Percentiles rank a stretch among this genome's conserved stretches.
These are phyloP conservation scores for Syncephalastrum monosporum DNA, from an alignment of 371 early-diverging fungal species.

Conservation along the genomic window DNA sequence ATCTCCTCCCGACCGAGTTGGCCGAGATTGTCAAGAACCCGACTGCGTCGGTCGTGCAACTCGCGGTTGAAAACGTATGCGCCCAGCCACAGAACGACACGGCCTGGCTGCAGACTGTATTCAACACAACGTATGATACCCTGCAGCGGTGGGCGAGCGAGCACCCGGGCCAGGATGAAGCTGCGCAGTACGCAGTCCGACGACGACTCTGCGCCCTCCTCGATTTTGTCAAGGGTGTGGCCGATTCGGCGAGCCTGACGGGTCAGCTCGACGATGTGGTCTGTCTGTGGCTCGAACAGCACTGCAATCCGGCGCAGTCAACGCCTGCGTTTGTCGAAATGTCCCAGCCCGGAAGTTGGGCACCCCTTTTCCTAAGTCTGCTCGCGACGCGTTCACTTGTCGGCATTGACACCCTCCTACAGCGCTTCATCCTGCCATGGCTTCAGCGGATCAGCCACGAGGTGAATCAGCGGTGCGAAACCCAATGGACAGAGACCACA, in stretches of 20 bases:
- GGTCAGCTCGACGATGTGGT: slow-evolving; percentile 43
- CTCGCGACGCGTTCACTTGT: slow-evolving; percentile 46
- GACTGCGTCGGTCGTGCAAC: slow-evolving; percentile 25
- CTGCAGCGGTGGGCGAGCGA: slow-evolving; percentile 33
- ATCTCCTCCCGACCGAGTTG: slow-evolving; percentile 32
- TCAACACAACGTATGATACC: slow-evolving; percentile 41
- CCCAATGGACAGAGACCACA: slow-evolving; percentile 21
- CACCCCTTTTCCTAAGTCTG: slow-evolving; percentile 46
- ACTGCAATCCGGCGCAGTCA: slow-evolving; percentile 15
- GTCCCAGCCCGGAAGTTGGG: slow-evolving; percentile 42
- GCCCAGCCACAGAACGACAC: slow-evolving; percentile 37
- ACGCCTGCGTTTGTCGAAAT: slow-evolving; percentile 26
- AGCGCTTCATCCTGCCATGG: slow-evolving; percentile 43
- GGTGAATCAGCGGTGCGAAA: slow-evolving; percentile 25
- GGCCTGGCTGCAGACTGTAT: slow-evolving; percentile 43
- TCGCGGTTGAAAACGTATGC: slow-evolving; percentile 35
- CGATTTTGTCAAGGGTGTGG: slow-evolving; percentile 28
- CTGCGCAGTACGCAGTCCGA: slow-evolving; percentile 27
- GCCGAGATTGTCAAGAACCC: slow-evolving; percentile 34
- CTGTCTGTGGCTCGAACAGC: slow-evolving; percentile 29
- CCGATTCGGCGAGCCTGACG: slow-evolving; percentile 27
- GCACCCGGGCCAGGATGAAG: slow-evolving; percentile 15
- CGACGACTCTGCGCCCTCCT: slow-evolving; percentile 27
- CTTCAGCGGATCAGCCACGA: slow-evolving; percentile 39
- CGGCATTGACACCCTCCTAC: slow-evolving; percentile 37